Percentiles rank a stretch among this genome's conserved stretches.
These are phyloP conservation scores for Aspergillus taichungensis DNA, from an alignment of 495 filamentous ascomycete genomes.

Conservation along the genomic window DNA sequence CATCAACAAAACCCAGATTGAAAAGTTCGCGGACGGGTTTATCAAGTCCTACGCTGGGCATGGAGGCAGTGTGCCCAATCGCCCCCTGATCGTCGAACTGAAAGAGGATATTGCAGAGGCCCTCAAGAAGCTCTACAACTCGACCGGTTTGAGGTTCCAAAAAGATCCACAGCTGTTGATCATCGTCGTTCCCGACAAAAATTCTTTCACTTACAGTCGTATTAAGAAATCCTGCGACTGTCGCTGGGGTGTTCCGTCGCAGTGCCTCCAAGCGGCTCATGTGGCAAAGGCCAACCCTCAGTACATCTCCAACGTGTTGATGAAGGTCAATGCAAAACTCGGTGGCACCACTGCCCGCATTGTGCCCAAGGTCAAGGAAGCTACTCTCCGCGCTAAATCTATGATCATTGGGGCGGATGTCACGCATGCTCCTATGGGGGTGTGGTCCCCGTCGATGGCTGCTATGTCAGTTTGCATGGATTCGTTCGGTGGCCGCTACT, in stretches of 20 bases:
- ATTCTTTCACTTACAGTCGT: slow-evolving; percentile 56
- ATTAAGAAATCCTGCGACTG: slow-evolving; percentile 81
- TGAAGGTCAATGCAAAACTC: slow-evolving; percentile 97
- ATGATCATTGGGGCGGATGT: slow-evolving; percentile 86
- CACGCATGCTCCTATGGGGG: slow-evolving; percentile 67
- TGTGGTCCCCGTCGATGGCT: slow-evolving; percentile 62
- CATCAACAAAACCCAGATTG: slow-evolving; percentile 33
- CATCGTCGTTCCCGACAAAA: slow-evolving; percentile 62
- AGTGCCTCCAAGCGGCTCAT: slow-evolving; percentile 55
- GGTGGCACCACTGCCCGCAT: slow-evolving; percentile 61
- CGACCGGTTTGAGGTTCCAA: slow-evolving; percentile 36
- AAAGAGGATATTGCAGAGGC: slow-evolving; percentile 41
- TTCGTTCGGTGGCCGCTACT: slow-evolving; percentile 55
- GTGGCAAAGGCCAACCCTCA: slow-evolving; percentile 56
- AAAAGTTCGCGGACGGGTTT: slow-evolving; percentile 53
- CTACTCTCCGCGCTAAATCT: slow-evolving; percentile 41
- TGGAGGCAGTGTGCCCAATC: slow-evolving; percentile 52
- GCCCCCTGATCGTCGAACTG: slow-evolving; percentile 19
- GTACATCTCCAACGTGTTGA: slow-evolving; percentile 78
- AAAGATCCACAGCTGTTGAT: slow-evolving; percentile 54
- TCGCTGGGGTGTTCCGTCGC: slow-evolving; percentile 67
- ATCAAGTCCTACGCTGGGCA: slow-evolving; percentile 55
- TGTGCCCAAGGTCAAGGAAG: slow-evolving; percentile 20
- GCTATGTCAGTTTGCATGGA: slow-evolving; percentile 82
- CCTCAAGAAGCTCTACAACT: slow-evolving; percentile 44